Base-by-base conservation (phyloP, 2,329 filamentous ascomycete genomes). In the Boeremia lycopersici region DNA sequence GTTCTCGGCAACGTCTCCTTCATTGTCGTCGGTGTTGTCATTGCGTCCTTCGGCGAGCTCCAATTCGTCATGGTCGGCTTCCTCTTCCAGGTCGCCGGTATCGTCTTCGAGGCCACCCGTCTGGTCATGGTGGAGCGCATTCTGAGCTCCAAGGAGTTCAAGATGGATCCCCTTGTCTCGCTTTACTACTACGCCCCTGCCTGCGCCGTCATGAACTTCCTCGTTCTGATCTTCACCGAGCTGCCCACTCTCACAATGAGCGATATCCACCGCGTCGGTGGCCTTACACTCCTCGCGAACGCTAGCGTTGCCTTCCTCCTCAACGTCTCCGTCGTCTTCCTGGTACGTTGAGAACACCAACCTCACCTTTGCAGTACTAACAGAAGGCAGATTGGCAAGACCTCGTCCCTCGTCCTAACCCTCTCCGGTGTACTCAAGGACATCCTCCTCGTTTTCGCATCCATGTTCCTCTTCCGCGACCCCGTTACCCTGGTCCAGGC, bases 41-140 rank as follows among this genome's bases (percentile, higher is more conserved):
- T 99, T 71, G 95, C 95, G 44, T 96, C 93, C 1, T 85, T 96
- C 61, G 95, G 95, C 70, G 95, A 99, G 81, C 96, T 99, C 77
- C 88, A 93, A 74, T 99, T 99, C 74, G 89, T 91, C 69, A 81
- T 89, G 77, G 82, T 85, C 62, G 90, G 90, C 61, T 89, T 95
- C 78, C 74, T 92, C 60, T 92, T 86, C 82, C 91, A 95, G 79
- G 81, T 89, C 57, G 86, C 82, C 53, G 90, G 90, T 70, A 88
- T 95, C 70, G 74, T 89, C 68, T 95, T 93, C 71, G 91, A 95
- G 78, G 90, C 90, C 51, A 84, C 91, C 62, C 88, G 90, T 69
- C 83, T 95, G 56, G 90, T 89, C 79, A 88, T 95, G 87, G 89
- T 95, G 48, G 88, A 93, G 81, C 87, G 88, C 56, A 83, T 95